Evolutionary conservation across 2,329 filamentous ascomycete species (phyloP).

Genomic region (Fusarium setosum): DNA sequence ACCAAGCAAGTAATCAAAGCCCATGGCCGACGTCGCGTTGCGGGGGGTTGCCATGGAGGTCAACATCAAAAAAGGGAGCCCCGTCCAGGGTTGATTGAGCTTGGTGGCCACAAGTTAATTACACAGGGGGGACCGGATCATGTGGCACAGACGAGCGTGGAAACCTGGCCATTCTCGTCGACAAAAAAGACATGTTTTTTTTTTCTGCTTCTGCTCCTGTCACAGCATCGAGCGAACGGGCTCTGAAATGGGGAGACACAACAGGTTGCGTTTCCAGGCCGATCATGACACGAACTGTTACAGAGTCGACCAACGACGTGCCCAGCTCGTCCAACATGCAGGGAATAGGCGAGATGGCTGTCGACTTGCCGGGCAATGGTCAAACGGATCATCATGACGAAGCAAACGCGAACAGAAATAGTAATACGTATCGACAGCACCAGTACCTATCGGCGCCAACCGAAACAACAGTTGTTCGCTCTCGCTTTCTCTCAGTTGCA

Average conservation of each 20-base stretch:
- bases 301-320: constrained; percentile 22
- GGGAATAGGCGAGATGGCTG: constrained; percentile 3
- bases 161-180: too few species aligned
- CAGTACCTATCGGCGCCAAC: constrained; percentile 4
- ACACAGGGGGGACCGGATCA: constrained; percentile 15
- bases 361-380: neutral
- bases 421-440: too few species aligned
- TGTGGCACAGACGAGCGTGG: constrained; percentile 11
- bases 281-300: constrained; percentile 30
- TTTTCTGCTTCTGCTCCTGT: constrained; percentile 11
- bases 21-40: constrained; percentile 5
- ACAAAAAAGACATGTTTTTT: too few species aligned
- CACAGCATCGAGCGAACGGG: constrained; percentile 20
- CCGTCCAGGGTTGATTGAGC: constrained; percentile 3
- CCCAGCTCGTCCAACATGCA: constrained; percentile 1
- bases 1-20: constrained; percentile 16
- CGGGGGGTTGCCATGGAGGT: neutral
- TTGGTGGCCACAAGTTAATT: constrained; percentile 32
- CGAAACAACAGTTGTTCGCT: constrained; percentile 9
- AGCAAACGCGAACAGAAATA: neutral
- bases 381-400: neutral
- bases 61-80: constrained; percentile 1
- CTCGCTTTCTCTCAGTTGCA: neutral
- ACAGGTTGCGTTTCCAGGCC: constrained; percentile 24
- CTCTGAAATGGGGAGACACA: constrained; percentile 21